Percentiles rank a stretch among this genome's conserved stretches.
Conservation (phyloP, 345 rosid genomes). For the Odontarrhena argentea region DNA sequence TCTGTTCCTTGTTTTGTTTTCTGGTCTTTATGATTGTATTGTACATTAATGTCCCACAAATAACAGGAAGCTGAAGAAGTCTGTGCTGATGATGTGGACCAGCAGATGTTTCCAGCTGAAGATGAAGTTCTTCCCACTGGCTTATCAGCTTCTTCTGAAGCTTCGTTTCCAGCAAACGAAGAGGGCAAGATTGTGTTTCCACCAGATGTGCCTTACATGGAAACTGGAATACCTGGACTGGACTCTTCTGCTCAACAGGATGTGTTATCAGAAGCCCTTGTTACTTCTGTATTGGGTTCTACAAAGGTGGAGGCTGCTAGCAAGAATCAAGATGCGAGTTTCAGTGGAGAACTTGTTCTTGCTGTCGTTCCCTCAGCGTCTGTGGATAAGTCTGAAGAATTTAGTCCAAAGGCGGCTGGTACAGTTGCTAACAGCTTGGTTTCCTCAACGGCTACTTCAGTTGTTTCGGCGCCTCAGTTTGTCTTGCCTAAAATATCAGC, state of each 20-base stretch:
- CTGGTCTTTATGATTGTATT: conserved; percentile 29
- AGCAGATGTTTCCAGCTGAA: conserved; percentile 50
- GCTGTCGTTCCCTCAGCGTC: conserved; percentile 66
- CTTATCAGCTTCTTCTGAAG: conserved; percentile 51
- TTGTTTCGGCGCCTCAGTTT: conserved; percentile 51
- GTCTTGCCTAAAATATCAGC: conserved; percentile 87
- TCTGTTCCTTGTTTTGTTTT: conserved; percentile 25
- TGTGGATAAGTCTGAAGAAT: conserved; percentile 77
- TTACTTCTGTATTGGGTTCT: conserved; percentile 58
- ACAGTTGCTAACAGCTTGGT: conserved; percentile 52
- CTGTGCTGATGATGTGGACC: conserved; percentile 42
- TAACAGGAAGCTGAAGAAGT: conserved; percentile 54
- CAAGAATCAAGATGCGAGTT: conserved; percentile 62
- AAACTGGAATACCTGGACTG: conserved; percentile 82
- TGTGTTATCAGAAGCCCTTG: conserved; percentile 56
- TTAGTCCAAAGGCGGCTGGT: conserved; percentile 64
- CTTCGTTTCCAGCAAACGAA: conserved; percentile 47
- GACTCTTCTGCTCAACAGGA: conserved; percentile 62
- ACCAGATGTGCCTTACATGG: conserved; percentile 51
- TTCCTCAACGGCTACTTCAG: conserved; percentile 64
- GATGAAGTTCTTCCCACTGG: conserved; percentile 48
- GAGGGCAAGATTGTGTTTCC: conserved; percentile 40
- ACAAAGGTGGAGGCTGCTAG: conserved; percentile 60
- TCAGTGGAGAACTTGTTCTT: conserved; percentile 49
- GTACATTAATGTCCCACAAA: conserved; percentile 44